Evolutionary conservation across 2,329 filamentous ascomycete species (phyloP).

Genomic region (Coniochaeta prunicola): DNA sequence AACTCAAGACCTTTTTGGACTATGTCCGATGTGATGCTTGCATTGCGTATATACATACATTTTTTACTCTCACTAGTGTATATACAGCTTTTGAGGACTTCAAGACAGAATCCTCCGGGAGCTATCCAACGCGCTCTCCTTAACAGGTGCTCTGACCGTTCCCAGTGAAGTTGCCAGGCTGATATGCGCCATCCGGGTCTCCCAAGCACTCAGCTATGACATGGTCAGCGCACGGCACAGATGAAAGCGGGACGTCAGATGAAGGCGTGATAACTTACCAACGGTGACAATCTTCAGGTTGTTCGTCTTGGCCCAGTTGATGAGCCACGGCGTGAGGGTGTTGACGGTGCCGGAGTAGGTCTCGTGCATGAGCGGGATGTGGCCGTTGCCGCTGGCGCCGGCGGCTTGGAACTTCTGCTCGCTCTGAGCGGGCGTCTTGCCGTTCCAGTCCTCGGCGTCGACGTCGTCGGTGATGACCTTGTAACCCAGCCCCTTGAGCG

Average conservation of each 20-base stretch:
- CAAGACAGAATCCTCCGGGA: not conserved
- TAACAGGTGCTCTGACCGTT: conserved; percentile 2
- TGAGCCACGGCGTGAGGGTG: conserved; percentile 40
- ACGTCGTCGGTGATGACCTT: conserved; percentile 55
- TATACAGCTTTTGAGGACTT: not conserved
- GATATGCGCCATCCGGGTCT: conserved; percentile 31
- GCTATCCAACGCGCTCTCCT: not conserved
- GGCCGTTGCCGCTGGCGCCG: conserved; percentile 35
- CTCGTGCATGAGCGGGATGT: conserved; percentile 53
- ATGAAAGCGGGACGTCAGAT: not conserved
- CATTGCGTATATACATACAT: not conserved
- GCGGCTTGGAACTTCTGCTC: conserved; percentile 42
- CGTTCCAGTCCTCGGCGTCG: conserved; percentile 56
- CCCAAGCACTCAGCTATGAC: conserved; percentile 33
- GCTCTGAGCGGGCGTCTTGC: conserved; percentile 39
- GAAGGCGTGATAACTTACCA: conserved; percentile 27
- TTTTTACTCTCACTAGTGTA: not conserved
- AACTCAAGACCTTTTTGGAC: not conserved
- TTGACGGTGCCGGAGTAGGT: conserved; percentile 41
- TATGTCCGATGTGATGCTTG: not conserved
- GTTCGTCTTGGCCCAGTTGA: conserved; percentile 42
- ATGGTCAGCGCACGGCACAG: not conserved
- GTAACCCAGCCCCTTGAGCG: conserved; percentile 42
- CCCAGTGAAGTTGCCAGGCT: conserved; percentile 27
- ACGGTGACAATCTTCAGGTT: conserved; percentile 41